A percentile compares a stretch with the other conserved stretches of the same genome.
Evolutionary conservation across 2,329 filamentous ascomycete genomes (phyloP).

Genomic region (Clarireedia homoeocarpa): DNA sequence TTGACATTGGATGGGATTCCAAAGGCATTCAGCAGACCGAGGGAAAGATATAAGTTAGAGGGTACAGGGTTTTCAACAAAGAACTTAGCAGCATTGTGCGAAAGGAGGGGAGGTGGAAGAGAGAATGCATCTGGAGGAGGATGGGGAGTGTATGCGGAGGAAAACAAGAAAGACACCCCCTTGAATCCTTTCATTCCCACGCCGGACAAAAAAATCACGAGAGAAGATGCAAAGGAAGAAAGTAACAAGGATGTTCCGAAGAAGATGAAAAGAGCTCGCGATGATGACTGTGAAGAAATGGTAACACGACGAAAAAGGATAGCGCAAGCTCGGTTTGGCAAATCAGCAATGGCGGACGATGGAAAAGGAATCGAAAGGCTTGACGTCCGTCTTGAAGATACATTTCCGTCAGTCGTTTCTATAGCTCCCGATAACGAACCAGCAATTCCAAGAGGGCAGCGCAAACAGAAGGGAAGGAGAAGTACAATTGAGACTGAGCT

Average conservation of each 20-base stretch:
- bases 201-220: slow-evolving; percentile 19
- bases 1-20: slow-evolving; percentile 73
- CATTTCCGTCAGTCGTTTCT: slow-evolving; percentile 36
- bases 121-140: slow-evolving; percentile 67
- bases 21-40: slow-evolving; percentile 69
- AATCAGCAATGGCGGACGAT: slow-evolving; percentile 46
- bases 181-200: slow-evolving; percentile 37
- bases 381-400: slow-evolving; percentile 52
- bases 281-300: slow-evolving; percentile 29
- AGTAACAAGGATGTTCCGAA: slow-evolving; percentile 10
- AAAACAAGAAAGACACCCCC: slow-evolving; percentile 40
- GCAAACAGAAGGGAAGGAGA: slow-evolving; percentile 23
- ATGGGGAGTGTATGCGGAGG: slow-evolving; percentile 70
- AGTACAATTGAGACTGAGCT: slow-evolving; percentile 20
- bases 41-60: slow-evolving; percentile 62
- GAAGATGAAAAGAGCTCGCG: slow-evolving; percentile 23
- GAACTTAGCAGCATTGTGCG: slow-evolving; percentile 62
- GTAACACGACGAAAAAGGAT: slow-evolving; percentile 52
- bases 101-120: slow-evolving; percentile 60
- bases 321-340: slow-evolving; percentile 65
- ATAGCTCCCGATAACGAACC: slow-evolving; percentile 19
- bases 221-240: slow-evolving; percentile 20
- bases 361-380: slow-evolving; percentile 54
- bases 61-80: slow-evolving; percentile 61
- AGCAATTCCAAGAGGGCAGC: slow-evolving; percentile 16